Base-by-base conservation (phyloP, 2,329 filamentous ascomycete genomes). In the Cladobotryum mycophilum region DNA sequence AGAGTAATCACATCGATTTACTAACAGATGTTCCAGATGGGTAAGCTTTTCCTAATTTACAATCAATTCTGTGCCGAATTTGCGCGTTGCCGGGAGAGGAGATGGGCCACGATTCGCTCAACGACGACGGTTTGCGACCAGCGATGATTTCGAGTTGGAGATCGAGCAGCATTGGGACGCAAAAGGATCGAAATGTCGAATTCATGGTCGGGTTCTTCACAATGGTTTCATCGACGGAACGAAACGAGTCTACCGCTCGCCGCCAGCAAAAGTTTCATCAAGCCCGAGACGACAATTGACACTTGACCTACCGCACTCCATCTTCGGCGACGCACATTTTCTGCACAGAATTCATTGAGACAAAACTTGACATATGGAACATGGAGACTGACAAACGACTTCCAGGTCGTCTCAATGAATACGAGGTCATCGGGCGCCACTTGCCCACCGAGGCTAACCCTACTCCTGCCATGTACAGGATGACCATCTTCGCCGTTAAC, bases 341-440 rank as follows among this genome's bases (percentile, higher is more conserved):
- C 14, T 2, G 3, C 35, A 13, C 41, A 9, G 30, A 33, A n/a
- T 25, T 43, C 20, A n/a, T 15, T 45, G 17, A 35, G 38, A 38
- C 2, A 2, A 15, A 52, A 9, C 14, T 48, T 36, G 47, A 35
- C 9, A 34, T 33, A 42, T 17, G 35, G 41, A 35, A 22, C 22
- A 35, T 37, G 41, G 20, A 53, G 58, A 69, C 72, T 69, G 58
- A 69, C 64, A 56, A 53, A 53, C 40, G 48, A 51, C 43, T 44
- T 44, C 51, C 76, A 99, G 93, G 91, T 89, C 93, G 93, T 85
- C 91, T 99, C 81, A 88, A 90, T 76, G 93, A 99, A 86, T 99
- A 96, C 85, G 93, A 97, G 86, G 92, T 99, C 82, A 96, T 99
- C 74, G 93, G 95, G 81, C 92, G 95, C 79, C 92, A 96, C 79